phyloP scores from a whole-genome alignment of 768 basidiomycete species.

The Gymnopilus junonius region DNA sequence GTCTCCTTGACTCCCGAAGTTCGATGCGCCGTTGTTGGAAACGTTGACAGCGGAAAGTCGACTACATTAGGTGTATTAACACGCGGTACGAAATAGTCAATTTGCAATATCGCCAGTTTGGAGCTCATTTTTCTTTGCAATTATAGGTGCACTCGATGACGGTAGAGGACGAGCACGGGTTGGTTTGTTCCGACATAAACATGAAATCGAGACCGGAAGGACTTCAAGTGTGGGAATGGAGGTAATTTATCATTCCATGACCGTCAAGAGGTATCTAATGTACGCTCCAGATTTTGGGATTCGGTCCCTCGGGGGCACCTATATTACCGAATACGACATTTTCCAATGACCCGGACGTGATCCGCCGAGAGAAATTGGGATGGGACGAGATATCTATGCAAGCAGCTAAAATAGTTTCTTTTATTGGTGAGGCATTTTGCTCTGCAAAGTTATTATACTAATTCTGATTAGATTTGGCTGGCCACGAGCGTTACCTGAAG shows the following conservation, averaged over 20 bases:
- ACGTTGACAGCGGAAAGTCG: conserved; percentile 93
- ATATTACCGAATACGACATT: conserved; percentile 72
- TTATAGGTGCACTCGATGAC: conserved; percentile 74
- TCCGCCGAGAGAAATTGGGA: conserved; percentile 83
- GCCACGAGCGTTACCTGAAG: conserved; percentile 91
- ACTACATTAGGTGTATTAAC: conserved; percentile 95
- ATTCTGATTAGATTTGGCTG: conserved; percentile 75
- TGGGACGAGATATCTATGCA: conserved; percentile 95
- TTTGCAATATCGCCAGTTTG: conserved; percentile 1
- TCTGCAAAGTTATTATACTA: background rate
- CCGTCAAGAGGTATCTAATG: background rate
- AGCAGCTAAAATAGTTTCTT: conserved; percentile 92
- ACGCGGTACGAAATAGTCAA: conserved; percentile 56
- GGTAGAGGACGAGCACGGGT: conserved; percentile 84
- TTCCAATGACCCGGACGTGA: conserved; percentile 61
- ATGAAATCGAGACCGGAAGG: conserved; percentile 94
- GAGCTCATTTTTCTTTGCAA: background rate
- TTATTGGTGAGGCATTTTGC: conserved; percentile 64
- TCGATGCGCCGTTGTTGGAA: conserved; percentile 94
- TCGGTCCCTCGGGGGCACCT: conserved; percentile 74
- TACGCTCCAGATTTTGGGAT: conserved; percentile 78
- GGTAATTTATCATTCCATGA: conserved; percentile 44
- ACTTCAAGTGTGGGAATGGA: conserved; percentile 98
- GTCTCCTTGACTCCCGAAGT: conserved; percentile 88
- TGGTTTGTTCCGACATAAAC: conserved; percentile 93